phyloP scores from a whole-genome alignment of 306 rosid genomes.

The Rosa persica region DNA sequence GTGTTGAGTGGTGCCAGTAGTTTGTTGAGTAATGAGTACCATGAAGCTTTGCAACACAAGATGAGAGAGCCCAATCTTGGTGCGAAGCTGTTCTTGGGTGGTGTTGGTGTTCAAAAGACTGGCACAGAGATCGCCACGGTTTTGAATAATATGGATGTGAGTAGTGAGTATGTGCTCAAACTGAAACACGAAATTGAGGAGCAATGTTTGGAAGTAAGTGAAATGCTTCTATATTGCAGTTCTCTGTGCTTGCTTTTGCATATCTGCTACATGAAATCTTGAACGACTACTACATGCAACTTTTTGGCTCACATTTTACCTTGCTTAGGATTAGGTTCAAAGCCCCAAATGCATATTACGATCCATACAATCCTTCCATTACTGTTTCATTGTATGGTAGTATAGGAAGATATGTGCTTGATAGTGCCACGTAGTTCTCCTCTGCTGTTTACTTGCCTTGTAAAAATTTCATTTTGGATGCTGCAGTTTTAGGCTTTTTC shows the following conservation, averaged over 20 bases:
- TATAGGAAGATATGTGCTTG: neutral
- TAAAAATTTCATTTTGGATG: neutral
- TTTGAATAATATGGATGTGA: constrained; percentile 86
- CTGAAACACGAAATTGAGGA: constrained; percentile 91
- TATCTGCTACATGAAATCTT: neutral
- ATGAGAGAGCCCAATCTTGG: constrained; percentile 92
- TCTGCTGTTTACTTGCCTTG: neutral
- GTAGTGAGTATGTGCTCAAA: constrained; percentile 85
- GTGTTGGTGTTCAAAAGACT: constrained; percentile 81
- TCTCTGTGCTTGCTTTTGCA: constrained; percentile 9
- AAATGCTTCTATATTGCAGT: constrained; percentile 12
- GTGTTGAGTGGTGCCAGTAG: constrained; percentile 87
- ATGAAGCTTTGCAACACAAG: constrained; percentile 81
- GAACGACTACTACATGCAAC: neutral
- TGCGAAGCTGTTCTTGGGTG: constrained; percentile 88
- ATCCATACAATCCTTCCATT: neutral
- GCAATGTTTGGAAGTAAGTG: constrained; percentile 84
- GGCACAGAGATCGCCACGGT: constrained; percentile 88
- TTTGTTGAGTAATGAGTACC: constrained; percentile 79
- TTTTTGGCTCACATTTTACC: neutral
- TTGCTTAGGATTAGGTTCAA: neutral
- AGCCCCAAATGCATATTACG: neutral
- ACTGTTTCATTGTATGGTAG: neutral
- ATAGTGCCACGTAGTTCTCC: neutral
- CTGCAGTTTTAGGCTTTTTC: neutral